Base-by-base conservation (phyloP, 2,329 filamentous ascomycete species). In the Claviceps pazoutovae region DNA sequence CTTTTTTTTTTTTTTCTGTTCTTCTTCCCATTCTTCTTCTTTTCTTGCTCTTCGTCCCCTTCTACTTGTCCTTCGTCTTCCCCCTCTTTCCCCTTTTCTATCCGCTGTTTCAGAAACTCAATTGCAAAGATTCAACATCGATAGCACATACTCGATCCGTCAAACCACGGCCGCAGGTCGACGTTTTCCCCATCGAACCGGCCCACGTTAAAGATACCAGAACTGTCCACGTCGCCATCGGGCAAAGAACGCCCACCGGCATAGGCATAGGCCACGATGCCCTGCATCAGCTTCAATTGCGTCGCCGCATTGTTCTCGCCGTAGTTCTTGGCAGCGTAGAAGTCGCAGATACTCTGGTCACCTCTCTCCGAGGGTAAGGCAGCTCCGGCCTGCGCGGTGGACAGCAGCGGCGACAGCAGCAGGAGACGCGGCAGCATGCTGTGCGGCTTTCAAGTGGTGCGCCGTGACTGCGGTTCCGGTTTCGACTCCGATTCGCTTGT, bases 191-290 rank as follows among this genome's bases (percentile, higher is more conserved):
- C 56, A 11, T 58, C 23, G 49, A 58, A 63, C 1, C 23, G 50
- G 6, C 64, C 64, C 2, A 51, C 50, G 39, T 61, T 63, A 34
- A 66, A 59, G 19, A 65, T 65, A 3, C 64, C 64, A 1, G 60
- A 61, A 30, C 59, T 55, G 9, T 57, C 51, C 13, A 52, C 23
- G 7, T 55, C 48, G 9, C 55, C 49, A 16, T 57, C 53, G 14
- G 54, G 53, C 17, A 61, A 23, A 5, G 44, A 53, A 11, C 44
- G 51, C 1, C 57, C 56, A 13, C 63, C 63, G 21, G 57, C 62
- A 42, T 62, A 65, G 2, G 63, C 63, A 17, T 60, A 56, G 2
- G 62, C 55, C 30, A 65, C 55, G 46, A 65, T 64, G 41, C 56
- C 55, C 46, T 64, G 55, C 53, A 65, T 60, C 43, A 65, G 55